These are phyloP conservation scores for Litchi chinensis DNA, from an alignment of 345 rosid species.

Conservation along the genomic window DNA sequence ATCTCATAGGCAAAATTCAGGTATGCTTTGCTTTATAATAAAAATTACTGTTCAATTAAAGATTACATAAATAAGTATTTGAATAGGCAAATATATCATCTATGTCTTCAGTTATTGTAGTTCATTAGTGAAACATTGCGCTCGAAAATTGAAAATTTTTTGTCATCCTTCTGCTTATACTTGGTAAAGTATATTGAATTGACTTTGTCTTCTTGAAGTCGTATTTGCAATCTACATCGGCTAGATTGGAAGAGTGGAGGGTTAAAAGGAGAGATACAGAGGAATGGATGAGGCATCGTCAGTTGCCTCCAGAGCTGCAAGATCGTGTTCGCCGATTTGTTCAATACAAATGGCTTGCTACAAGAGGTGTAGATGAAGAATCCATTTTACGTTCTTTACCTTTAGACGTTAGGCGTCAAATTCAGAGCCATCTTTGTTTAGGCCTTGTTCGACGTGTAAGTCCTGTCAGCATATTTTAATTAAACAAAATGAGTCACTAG, in stretches of 20 bases:
- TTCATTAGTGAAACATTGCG: no score
- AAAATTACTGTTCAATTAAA: no score
- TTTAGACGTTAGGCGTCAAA: constrained; percentile 71
- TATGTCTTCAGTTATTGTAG: no score
- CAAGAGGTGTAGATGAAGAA: constrained; percentile 87
- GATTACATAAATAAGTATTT: no score
- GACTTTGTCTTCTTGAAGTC: constrained; percentile 41
- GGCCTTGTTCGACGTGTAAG: constrained; percentile 91
- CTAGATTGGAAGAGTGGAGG: constrained; percentile 90
- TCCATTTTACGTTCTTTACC: constrained; percentile 70
- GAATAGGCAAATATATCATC: no score
- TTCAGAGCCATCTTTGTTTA: constrained; percentile 79
- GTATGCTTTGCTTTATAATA: constrained; percentile 27
- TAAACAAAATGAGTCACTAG: neutral
- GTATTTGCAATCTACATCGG: constrained; percentile 81
- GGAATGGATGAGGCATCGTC: constrained; percentile 97
- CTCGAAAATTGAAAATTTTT: no score
- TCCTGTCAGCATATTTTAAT: neutral
- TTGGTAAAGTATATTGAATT: neutral
- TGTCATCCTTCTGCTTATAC: neutral
- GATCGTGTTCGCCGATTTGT: constrained; percentile 81
- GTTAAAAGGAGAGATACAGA: constrained; percentile 82
- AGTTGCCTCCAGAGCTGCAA: constrained; percentile 71
- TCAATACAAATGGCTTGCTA: constrained; percentile 82
- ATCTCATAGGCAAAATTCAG: constrained; percentile 90